These are phyloP conservation scores for Lactifluus subvellereus DNA, from an alignment of 768 basidiomycete species.

Conservation along the genomic window DNA sequence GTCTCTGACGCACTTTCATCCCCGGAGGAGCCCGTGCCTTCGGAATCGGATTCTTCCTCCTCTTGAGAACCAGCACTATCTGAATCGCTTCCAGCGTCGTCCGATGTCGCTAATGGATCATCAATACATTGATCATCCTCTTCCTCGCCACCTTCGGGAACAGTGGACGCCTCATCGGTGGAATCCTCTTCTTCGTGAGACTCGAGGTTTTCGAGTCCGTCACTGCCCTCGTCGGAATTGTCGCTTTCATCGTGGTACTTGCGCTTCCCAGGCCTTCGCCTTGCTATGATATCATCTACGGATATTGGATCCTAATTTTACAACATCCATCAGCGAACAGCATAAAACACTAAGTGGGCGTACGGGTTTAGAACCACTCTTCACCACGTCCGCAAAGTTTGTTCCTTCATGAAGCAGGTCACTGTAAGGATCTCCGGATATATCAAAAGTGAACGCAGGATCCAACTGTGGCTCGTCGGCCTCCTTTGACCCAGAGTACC, in stretches of 20 bases:
- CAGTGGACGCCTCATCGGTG: slow-evolving; percentile 27
- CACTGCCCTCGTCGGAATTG: background rate
- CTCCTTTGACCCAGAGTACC: slow-evolving; percentile 27
- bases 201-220: background rate
- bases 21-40: slow-evolving; percentile 47
- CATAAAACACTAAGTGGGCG: slow-evolving; percentile 25
- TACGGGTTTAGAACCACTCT: slow-evolving; percentile 59
- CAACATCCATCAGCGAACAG: background rate
- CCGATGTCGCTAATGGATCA: slow-evolving; percentile 18
- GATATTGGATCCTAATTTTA: slow-evolving; percentile 63
- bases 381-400: slow-evolving; percentile 50
- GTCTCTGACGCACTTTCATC: slow-evolving; percentile 59
- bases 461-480: slow-evolving; percentile 61
- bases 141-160: slow-evolving; percentile 36
- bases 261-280: slow-evolving; percentile 56
- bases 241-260: slow-evolving; percentile 41
- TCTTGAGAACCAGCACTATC: slow-evolving; percentile 27
- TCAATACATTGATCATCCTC: slow-evolving; percentile 32
- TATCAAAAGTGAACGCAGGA: slow-evolving; percentile 79
- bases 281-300: slow-evolving; percentile 88
- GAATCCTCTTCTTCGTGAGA: slow-evolving; percentile 30
- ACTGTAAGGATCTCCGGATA: slow-evolving; percentile 61
- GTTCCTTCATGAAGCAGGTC: slow-evolving; percentile 43
- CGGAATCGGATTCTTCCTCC: slow-evolving; percentile 25
- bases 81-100: slow-evolving; percentile 23